Conservation (phyloP, 2,329 filamentous ascomycete genomes). For the Botrytis cinerea region DNA sequence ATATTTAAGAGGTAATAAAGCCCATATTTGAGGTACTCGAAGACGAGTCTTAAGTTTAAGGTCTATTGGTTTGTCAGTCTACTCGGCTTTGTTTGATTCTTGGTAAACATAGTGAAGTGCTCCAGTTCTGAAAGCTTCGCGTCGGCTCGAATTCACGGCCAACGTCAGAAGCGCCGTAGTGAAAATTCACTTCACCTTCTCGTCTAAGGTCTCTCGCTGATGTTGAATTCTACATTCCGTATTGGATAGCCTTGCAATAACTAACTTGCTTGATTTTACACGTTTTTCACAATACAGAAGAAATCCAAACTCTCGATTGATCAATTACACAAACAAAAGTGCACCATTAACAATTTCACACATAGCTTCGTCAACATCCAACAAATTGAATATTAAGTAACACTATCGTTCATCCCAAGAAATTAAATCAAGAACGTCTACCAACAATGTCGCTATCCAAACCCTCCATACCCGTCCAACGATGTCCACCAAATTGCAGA, state of each 20-base stretch:
- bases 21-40: background rate
- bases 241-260: background rate
- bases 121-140: background rate
- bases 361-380: background rate
- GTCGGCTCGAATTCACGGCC: too few species aligned
- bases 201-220: background rate
- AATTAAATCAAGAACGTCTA: background rate
- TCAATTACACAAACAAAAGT: background rate
- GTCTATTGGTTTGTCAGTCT: background rate
- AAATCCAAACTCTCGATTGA: too few species aligned
- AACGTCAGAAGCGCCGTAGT: background rate
- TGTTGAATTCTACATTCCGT: background rate
- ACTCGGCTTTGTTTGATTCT: background rate
- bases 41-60: background rate
- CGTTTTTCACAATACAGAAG: too few species aligned
- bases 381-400: background rate
- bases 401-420: background rate
- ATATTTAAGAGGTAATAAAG: background rate
- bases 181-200: background rate
- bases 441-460: constrained; percentile 15
- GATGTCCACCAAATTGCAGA: constrained; percentile 11
- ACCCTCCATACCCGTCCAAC: constrained; percentile 6
- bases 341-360: background rate
- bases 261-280: background rate
- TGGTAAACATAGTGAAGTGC: background rate